A percentile compares a stretch with the other conserved stretches of the same genome.
Conservation (phyloP, 352 stramenopile genomes). For the Plasmopara viticola region DNA sequence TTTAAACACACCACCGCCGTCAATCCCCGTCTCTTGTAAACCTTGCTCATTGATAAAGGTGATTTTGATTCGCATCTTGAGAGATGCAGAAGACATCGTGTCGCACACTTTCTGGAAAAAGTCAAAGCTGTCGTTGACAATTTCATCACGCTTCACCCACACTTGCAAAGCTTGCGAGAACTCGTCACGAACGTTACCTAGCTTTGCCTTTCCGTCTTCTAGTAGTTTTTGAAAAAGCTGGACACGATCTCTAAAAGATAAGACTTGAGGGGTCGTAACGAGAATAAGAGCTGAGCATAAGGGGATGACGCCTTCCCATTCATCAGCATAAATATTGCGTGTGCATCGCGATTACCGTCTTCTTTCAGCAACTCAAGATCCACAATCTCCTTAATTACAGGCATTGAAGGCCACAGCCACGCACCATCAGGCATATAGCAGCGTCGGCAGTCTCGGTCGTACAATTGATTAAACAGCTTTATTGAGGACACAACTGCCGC, state of each 20-base stretch:
- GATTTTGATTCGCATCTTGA: constrained; percentile 90
- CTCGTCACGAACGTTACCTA: constrained; percentile 48
- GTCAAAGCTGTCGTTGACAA: constrained; percentile 89
- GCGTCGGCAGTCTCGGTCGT: constrained; percentile 59
- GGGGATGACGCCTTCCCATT: constrained; percentile 24
- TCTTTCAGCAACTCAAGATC: constrained; percentile 62
- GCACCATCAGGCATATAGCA: constrained; percentile 35
- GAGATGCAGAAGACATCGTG: constrained; percentile 47
- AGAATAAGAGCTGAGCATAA: constrained; percentile 48
- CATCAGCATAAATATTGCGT: constrained; percentile 47
- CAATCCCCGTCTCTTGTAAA: constrained; percentile 92
- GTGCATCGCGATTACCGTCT: constrained; percentile 31
- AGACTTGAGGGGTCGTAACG: constrained; percentile 69
- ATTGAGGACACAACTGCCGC: constrained; percentile 48
- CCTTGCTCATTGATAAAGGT: constrained; percentile 91
- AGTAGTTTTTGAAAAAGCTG: constrained; percentile 68
- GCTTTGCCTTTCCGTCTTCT: constrained; percentile 48
- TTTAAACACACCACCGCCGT: constrained; percentile 97
- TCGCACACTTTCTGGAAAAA: constrained; percentile 60
- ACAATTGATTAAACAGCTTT: constrained; percentile 78
- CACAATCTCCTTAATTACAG: constrained; percentile 53
- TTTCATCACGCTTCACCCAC: constrained; percentile 63
- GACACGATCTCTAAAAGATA: constrained; percentile 75
- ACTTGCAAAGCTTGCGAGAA: constrained; percentile 51
- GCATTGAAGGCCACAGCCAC: constrained; percentile 75